Base-by-base conservation (phyloP, 163 green algal species). In the Prototheca wickerhamii region DNA sequence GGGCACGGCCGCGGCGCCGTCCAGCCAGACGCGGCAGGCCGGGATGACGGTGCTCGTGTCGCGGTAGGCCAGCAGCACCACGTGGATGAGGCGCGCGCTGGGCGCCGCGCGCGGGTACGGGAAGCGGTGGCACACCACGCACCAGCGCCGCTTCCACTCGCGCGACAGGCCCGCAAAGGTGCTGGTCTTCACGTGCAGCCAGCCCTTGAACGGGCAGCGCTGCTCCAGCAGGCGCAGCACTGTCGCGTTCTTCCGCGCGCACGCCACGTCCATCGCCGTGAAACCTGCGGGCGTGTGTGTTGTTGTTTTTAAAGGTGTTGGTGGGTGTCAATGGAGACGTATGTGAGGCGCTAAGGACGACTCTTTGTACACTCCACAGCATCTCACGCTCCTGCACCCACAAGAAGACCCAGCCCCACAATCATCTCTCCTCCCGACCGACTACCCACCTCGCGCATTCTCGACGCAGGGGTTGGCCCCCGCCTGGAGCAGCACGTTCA, bases 211-310 rank as follows among this genome's bases (percentile, higher is more conserved):
- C 3, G 57, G 61, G 4, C 72, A 55, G 2, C 60, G 44, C 23
- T 64, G 49, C 65, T 86, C 76, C 53, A 84, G 58, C 26, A 55
- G 66, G 23, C 76, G 75, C 31, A 84, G 65, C 30, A 82, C 46
- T 0, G 61, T 37, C 8, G 75, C 65, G 25, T 82, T 72, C 3
- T 52, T 61, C 2, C 63, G 65, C 51, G 72, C 67, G 64, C 80
- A 82, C 18, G 79, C 79, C 25, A 86, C 49, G 58, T 86, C 78
- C 58, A 86, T 69, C 20, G 73, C 63, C 1, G 76, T 86, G 55
- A 78, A 67, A 12, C 65, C 62, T 59, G 52, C n/a, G n/a, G n/a
- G n/a, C n/a, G n/a, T n/a, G n/a, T n/a, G n/a, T n/a, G 17, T 12
- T 50, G 40, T 15, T 15, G 40, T 15, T 49, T 49, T 15, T 49